These are phyloP conservation scores for Lablab purpureus DNA, from an alignment of 306 rosid species.

Conservation along the genomic window DNA sequence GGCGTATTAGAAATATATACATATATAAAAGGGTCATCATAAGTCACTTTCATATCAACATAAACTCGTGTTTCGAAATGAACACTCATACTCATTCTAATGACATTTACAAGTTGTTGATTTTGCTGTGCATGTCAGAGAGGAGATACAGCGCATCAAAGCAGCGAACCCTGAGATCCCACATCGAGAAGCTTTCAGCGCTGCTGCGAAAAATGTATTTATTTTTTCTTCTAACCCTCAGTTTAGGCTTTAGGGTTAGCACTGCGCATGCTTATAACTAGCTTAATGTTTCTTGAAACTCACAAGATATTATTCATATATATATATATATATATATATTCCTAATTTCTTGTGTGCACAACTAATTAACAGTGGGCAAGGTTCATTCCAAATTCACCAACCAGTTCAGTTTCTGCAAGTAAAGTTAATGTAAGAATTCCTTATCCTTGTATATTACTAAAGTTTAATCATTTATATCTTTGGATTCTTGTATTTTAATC, in stretches of 20 bases:
- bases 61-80: neutral
- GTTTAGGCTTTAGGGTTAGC: slow-evolving; percentile 13
- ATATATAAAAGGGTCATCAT: neutral
- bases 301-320: neutral
- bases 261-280: neutral
- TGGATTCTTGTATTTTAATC: too few species aligned
- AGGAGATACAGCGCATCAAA: slow-evolving; percentile 97
- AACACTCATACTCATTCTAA: too few species aligned
- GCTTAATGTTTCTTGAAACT: slow-evolving; percentile 9
- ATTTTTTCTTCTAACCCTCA: neutral
- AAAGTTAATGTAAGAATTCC: slow-evolving; percentile 53
- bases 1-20: neutral
- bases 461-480: too few species aligned
- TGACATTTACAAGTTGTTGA: neutral
- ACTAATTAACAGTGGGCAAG: slow-evolving; percentile 82
- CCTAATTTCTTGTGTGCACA: slow-evolving; percentile 1
- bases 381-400: slow-evolving; percentile 80
- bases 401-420: slow-evolving; percentile 64
- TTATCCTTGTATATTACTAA: neutral
- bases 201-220: slow-evolving; percentile 88
- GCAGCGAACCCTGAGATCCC: slow-evolving; percentile 93
- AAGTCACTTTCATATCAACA: neutral
- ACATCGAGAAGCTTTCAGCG: slow-evolving; percentile 97
- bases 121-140: slow-evolving; percentile 62
- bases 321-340: neutral